Evolutionary conservation across 805 yeast species (phyloP).

Genomic region (Starmerella lactis-condensi): DNA sequence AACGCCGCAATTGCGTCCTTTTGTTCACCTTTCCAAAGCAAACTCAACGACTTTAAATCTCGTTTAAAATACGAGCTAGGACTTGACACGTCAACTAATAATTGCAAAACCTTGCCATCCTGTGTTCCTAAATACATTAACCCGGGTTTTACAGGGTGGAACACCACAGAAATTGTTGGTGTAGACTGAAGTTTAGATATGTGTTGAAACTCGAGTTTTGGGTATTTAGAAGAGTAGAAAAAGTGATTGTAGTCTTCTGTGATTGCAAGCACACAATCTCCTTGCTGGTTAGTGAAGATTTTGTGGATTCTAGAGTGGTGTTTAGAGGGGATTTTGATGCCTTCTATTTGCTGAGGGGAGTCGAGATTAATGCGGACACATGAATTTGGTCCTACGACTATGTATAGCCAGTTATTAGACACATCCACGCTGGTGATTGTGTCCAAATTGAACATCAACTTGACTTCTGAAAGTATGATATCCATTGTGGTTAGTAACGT

Average conservation of each 20-base stretch:
- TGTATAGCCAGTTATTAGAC: constrained; percentile 34
- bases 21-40: constrained; percentile 25
- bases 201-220: constrained; percentile 26
- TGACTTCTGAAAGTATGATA: constrained; percentile 26
- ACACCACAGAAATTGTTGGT: constrained; percentile 28
- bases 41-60: constrained; percentile 26
- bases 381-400: constrained; percentile 35
- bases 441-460: constrained; percentile 32
- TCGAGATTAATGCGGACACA: constrained; percentile 50
- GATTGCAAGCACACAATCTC: constrained; percentile 34
- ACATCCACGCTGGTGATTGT: constrained; percentile 36
- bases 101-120: constrained; percentile 33
- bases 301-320: constrained; percentile 20
- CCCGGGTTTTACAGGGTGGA: constrained; percentile 30
- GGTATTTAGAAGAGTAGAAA: constrained; percentile 27
- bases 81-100: constrained; percentile 25
- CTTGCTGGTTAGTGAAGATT: constrained; percentile 34
- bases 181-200: constrained; percentile 32
- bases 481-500: constrained; percentile 26
- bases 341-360: constrained; percentile 40
- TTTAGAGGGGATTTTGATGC: constrained; percentile 20
- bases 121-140: constrained; percentile 32
- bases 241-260: constrained; percentile 29
- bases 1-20: constrained; percentile 16
- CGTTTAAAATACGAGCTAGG: constrained; percentile 29